Evolutionary conservation across 2,329 filamentous ascomycete genomes (phyloP).

Genomic region (Dothideomycetidae sp.): DNA sequence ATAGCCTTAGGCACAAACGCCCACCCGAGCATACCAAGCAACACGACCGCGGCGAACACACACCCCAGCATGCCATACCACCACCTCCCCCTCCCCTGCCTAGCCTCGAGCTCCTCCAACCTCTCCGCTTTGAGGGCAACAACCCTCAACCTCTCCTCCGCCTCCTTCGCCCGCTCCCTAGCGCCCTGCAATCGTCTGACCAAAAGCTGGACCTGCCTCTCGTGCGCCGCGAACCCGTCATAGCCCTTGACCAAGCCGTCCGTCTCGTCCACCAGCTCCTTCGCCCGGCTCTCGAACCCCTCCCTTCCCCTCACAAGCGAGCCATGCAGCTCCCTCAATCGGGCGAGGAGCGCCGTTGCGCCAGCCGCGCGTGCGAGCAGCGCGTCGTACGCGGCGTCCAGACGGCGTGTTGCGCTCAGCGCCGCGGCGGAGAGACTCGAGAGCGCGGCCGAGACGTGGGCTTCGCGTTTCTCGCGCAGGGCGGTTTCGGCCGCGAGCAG

Average conservation of each 20-base stretch:
- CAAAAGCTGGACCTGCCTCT: conserved; percentile 46
- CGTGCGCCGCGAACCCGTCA: conserved; percentile 50
- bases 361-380: conserved; percentile 53
- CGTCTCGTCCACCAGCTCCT: conserved; percentile 69
- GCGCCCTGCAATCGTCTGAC: conserved; percentile 47
- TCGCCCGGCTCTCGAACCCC: conserved; percentile 44
- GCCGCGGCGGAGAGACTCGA: conserved; percentile 44
- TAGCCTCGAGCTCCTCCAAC: conserved; percentile 55
- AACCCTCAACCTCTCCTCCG: conserved; percentile 49
- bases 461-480: conserved; percentile 16
- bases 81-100: conserved; percentile 44
- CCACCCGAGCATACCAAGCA: conserved; percentile 8
- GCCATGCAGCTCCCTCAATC: conserved; percentile 52
- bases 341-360: conserved; percentile 49
- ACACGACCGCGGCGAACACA: conserved; percentile 2
- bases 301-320: conserved; percentile 44
- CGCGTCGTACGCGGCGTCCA: conserved; percentile 62
- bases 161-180: conserved; percentile 42
- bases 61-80: conserved; percentile 2
- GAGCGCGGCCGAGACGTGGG: conserved; percentile 27
- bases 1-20: conserved; percentile 7
- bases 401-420: conserved; percentile 45
- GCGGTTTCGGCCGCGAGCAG: neutral
- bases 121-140: conserved; percentile 50
- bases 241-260: conserved; percentile 35